Conservation (phyloP, 371 early-diverging fungal genomes). For the Caulochytrium protostelioides region DNA sequence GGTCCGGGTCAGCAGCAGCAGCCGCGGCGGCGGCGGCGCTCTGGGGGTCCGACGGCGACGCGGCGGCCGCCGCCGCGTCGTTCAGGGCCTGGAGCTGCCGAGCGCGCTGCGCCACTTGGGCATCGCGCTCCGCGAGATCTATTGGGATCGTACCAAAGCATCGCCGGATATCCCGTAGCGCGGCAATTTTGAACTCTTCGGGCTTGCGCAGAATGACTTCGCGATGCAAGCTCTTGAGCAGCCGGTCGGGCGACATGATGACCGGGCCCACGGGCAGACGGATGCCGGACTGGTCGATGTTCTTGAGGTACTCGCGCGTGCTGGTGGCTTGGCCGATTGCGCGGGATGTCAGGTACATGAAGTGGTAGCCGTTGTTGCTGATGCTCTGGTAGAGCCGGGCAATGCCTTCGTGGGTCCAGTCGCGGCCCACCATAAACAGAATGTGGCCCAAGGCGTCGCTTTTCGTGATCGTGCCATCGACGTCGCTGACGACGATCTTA, state of each 20-base stretch:
- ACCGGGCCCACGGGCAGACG: constrained; percentile 93
- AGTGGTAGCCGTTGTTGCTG: constrained; percentile 80
- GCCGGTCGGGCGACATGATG: constrained; percentile 89
- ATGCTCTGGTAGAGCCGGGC: constrained; percentile 92
- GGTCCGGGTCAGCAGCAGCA: no score
- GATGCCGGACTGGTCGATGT: constrained; percentile 67
- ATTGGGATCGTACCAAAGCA: no score
- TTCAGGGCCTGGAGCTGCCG: no score
- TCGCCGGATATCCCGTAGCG: constrained; percentile 70
- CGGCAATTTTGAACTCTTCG: constrained; percentile 95
- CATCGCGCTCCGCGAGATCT: no score
- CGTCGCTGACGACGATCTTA: constrained; percentile 90
- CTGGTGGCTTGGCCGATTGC: constrained; percentile 82
- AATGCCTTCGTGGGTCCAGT: constrained; percentile 96
- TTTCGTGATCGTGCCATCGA: constrained; percentile 99
- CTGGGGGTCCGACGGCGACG: no score
- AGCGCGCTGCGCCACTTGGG: no score
- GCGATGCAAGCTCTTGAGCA: constrained; percentile 76
- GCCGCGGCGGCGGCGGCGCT: no score
- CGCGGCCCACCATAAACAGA: constrained; percentile 92
- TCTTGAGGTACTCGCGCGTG: constrained; percentile 78
- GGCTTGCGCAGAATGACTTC: constrained; percentile 91
- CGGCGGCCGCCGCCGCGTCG: no score
- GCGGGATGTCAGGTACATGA: constrained; percentile 88
- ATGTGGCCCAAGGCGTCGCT: constrained; percentile 88